A percentile compares a stretch with the other conserved stretches of the same genome.
Conservation (phyloP, 345 rosid genomes). For the Ricinus communis region DNA sequence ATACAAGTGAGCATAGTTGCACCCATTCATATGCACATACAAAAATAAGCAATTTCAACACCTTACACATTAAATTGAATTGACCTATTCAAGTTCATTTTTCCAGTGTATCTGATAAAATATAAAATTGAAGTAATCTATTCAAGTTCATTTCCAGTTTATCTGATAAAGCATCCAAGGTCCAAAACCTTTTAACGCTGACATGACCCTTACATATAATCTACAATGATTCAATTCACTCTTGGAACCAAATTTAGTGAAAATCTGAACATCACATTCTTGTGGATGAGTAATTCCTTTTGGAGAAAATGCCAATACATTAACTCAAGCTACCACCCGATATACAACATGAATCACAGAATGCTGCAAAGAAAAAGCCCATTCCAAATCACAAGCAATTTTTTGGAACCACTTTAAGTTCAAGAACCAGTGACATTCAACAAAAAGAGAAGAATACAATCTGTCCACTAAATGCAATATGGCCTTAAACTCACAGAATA, state of each 20-base stretch:
- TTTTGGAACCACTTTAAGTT: background rate
- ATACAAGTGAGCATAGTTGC: background rate
- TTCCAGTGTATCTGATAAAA: background rate
- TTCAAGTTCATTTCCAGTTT: background rate
- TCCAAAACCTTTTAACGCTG: background rate
- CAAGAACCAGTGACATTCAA: background rate
- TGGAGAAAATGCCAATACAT: background rate
- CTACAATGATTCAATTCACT: background rate
- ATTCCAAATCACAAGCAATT: background rate
- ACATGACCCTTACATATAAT: background rate
- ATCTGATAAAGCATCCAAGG: background rate
- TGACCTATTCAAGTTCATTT: background rate
- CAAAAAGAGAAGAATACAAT: background rate
- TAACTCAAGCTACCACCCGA: background rate
- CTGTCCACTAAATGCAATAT: background rate
- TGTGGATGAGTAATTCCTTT: background rate
- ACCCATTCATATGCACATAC: background rate
- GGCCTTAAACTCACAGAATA: background rate
- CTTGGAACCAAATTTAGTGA: background rate
- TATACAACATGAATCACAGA: background rate
- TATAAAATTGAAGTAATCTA: background rate
- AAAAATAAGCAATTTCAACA: background rate
- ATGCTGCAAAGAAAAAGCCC: background rate
- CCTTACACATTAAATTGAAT: background rate
- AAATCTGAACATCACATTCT: background rate